Evolutionary conservation across 1,139 yeast genomes (phyloP).

Genomic region (Pichia sp.): DNA sequence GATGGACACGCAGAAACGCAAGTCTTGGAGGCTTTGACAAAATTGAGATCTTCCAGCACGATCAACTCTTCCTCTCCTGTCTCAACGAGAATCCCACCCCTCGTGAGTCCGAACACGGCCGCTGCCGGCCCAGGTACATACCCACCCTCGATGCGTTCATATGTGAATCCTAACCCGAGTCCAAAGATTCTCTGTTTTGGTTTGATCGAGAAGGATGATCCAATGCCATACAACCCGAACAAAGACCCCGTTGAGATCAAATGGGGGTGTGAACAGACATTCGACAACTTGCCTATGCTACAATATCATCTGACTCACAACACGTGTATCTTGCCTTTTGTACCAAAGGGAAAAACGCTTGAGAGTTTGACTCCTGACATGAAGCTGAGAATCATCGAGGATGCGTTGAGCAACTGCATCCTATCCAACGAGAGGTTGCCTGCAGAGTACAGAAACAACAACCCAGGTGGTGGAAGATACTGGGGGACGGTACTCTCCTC

Average conservation of each 20-base stretch:
- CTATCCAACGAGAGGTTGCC: neutral
- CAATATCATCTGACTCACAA: slow-evolving; percentile 2
- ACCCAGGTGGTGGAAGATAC: neutral
- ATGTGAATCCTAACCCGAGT: neutral
- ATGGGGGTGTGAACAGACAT: slow-evolving; percentile 9
- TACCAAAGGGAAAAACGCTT: neutral
- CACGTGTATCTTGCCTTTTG: neutral
- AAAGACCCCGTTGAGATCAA: too few relatives aligned
- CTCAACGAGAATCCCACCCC: neutral
- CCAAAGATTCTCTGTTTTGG: neutral
- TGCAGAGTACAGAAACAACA: neutral
- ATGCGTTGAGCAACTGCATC: slow-evolving; percentile 1
- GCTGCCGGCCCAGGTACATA: too few relatives aligned
- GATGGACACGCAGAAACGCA: slow-evolving; percentile 11
- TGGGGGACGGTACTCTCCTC: slow-evolving; percentile 1
- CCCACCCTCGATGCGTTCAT: too few relatives aligned
- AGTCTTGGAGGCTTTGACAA: slow-evolving; percentile 16
- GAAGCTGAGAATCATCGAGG: neutral
- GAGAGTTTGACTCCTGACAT: neutral
- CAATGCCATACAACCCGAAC: too few relatives aligned
- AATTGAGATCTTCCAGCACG: slow-evolving; percentile 11
- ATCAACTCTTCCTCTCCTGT: neutral
- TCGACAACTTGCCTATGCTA: neutral
- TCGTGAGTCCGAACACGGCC: too few relatives aligned
- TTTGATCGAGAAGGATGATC: neutral